These are phyloP conservation scores for Stagonosporopsis vannaccii DNA, from an alignment of 2,329 filamentous ascomycete species.

Conservation along the genomic window DNA sequence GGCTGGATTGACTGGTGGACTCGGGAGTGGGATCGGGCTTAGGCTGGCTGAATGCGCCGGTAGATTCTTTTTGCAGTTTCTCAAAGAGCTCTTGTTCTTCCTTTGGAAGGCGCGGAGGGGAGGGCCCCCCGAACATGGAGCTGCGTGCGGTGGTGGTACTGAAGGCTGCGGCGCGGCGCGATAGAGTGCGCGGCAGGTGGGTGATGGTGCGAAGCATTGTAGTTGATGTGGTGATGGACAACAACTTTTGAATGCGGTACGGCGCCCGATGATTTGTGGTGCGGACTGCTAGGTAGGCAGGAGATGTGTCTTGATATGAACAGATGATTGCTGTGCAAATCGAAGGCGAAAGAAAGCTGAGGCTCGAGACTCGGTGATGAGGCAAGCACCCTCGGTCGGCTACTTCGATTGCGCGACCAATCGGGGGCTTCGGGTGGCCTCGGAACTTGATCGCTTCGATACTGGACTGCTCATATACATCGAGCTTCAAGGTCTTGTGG, in stretches of 20 bases:
- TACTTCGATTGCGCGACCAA: conserved; percentile 22
- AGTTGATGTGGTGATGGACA: not conserved
- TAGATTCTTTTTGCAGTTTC: conserved; percentile 79
- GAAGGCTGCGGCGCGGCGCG: conserved; percentile 25
- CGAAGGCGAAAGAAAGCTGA: conserved; percentile 3
- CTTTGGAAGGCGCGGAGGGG: conserved; percentile 85
- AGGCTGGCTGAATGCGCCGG: conserved; percentile 77
- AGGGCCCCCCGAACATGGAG: conserved; percentile 58
- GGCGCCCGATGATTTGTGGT: not conserved
- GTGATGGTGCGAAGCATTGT: conserved; percentile 29
- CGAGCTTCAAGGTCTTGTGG: not conserved
- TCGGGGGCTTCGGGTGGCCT: conserved; percentile 32
- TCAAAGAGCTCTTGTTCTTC: conserved; percentile 92
- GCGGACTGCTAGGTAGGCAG: not conserved
- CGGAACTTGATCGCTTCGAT: conserved; percentile 8
- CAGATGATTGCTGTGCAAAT: not conserved
- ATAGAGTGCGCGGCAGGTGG: conserved; percentile 38
- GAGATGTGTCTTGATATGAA: not conserved
- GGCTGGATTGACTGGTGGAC: conserved; percentile 45
- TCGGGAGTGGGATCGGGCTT: conserved; percentile 46
- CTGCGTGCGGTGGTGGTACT: conserved; percentile 19
- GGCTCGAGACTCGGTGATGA: not conserved
- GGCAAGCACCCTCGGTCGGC: conserved; percentile 16
- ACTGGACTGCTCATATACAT: not conserved
- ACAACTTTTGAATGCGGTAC: not conserved